phyloP scores from a whole-genome alignment of 306 rosid species.

The Fagus sylvatica region DNA sequence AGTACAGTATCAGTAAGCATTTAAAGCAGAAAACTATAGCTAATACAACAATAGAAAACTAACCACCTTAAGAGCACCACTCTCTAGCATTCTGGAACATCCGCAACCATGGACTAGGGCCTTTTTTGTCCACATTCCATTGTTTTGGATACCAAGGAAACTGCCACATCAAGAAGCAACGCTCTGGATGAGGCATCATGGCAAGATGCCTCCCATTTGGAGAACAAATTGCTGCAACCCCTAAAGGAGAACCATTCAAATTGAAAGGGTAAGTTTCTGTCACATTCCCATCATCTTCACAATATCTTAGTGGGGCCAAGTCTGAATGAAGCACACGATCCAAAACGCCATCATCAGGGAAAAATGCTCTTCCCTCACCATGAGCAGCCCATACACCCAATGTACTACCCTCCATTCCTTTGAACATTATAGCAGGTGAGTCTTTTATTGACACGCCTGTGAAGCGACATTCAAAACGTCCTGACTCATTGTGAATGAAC shows the following conservation, averaged over 20 bases:
- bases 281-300: slow-evolving; percentile 81
- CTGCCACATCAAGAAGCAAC: slow-evolving; percentile 97
- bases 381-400: slow-evolving; percentile 92
- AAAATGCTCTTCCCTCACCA: slow-evolving; percentile 89
- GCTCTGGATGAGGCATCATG: slow-evolving; percentile 98
- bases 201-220: slow-evolving; percentile 95
- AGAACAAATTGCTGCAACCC: slow-evolving; percentile 87
- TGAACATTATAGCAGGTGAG: slow-evolving; percentile 80
- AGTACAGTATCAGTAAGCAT: not conserved
- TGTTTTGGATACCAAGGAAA: slow-evolving; percentile 88
- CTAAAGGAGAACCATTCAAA: slow-evolving; percentile 83
- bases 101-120: slow-evolving; percentile 90
- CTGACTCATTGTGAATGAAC: slow-evolving; percentile 87
- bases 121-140: slow-evolving; percentile 76
- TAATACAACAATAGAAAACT: not conserved
- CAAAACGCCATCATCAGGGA: slow-evolving; percentile 71
- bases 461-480: slow-evolving; percentile 91
- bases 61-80: slow-evolving; percentile 36
- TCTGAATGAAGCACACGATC: slow-evolving; percentile 59
- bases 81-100: slow-evolving; percentile 76
- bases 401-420: slow-evolving; percentile 82
- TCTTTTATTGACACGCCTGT: slow-evolving; percentile 74
- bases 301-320: slow-evolving; percentile 78
- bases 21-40: not conserved
- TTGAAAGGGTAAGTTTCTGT: slow-evolving; percentile 86